phyloP scores from a whole-genome alignment of 495 filamentous ascomycete genomes.

The Platismatia glauca region DNA sequence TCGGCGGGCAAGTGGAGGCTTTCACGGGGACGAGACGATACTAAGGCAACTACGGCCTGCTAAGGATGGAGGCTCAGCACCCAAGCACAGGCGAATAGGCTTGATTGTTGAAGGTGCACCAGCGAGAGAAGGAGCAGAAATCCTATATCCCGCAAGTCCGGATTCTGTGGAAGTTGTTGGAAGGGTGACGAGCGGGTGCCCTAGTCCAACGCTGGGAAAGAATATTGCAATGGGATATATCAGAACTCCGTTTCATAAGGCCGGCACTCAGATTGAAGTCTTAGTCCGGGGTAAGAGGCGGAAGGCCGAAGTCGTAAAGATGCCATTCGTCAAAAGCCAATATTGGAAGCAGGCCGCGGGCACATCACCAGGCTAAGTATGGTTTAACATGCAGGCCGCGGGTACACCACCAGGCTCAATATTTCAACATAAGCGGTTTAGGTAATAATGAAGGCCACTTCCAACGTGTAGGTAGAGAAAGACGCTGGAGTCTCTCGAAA shows the following conservation, averaged over 20 bases:
- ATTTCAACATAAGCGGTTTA: background rate
- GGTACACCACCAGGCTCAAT: constrained; percentile 21
- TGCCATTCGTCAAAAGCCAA: constrained; percentile 86
- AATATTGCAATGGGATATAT: constrained; percentile 98
- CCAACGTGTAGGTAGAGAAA: background rate
- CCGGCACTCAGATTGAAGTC: constrained; percentile 74
- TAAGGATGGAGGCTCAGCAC: constrained; percentile 59
- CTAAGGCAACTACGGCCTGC: constrained; percentile 60
- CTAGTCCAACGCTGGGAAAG: constrained; percentile 71
- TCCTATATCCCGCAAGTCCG: constrained; percentile 42
- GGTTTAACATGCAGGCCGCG: constrained; percentile 10
- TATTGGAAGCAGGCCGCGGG: constrained; percentile 34
- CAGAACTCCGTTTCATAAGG: constrained; percentile 71
- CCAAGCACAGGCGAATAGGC: constrained; percentile 67
- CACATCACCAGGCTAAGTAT: constrained; percentile 19
- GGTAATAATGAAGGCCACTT: background rate
- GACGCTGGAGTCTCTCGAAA: background rate
- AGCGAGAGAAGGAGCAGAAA: constrained; percentile 78
- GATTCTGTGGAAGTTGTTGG: constrained; percentile 31
- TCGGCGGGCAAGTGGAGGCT: constrained; percentile 55
- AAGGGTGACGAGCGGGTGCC: constrained; percentile 81
- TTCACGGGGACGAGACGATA: constrained; percentile 68
- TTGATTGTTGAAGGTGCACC: constrained; percentile 78
- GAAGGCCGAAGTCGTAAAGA: constrained; percentile 73
- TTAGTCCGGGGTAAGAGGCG: constrained; percentile 72